Conservation (phyloP, 2,329 filamentous ascomycete species). For the Monosporascus sp. region DNA sequence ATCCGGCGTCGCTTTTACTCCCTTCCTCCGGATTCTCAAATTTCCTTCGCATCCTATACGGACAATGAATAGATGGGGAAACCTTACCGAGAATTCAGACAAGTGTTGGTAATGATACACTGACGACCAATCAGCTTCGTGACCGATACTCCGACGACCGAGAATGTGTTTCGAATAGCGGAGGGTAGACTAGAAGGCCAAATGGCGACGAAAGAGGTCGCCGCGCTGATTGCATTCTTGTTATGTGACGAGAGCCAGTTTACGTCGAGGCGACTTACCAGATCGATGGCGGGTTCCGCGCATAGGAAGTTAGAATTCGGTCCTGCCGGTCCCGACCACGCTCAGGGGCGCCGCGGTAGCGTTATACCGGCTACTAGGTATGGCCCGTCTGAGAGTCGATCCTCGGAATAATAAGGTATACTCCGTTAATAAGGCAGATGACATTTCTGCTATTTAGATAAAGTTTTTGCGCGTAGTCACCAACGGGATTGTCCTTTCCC, state of each 20-base stretch:
- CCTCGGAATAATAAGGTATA: background rate
- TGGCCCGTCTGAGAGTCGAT: background rate
- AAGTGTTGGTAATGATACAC: no score
- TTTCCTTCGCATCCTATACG: background rate
- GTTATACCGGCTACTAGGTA: background rate
- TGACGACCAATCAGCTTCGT: conserved; percentile 1
- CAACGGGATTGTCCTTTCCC: no score
- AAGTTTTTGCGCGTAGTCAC: no score
- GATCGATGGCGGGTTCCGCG: conserved; percentile 23
- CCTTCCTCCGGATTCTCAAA: background rate
- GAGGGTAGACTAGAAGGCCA: background rate
- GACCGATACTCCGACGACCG: conserved; percentile 8
- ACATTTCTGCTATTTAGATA: no score
- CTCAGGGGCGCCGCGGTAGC: background rate
- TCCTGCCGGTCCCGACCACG: background rate
- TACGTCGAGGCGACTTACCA: conserved; percentile 16
- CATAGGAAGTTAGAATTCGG: background rate
- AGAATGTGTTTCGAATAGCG: background rate
- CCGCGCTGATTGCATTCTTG: conserved; percentile 24
- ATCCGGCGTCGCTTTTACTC: no score
- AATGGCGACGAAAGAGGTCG: conserved; percentile 22
- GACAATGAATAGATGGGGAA: background rate
- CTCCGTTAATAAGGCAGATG: background rate
- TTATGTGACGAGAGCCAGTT: conserved; percentile 27
- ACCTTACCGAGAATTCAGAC: background rate